phyloP scores from a whole-genome alignment of 257 asterid species.

The Primulina eburnea region DNA sequence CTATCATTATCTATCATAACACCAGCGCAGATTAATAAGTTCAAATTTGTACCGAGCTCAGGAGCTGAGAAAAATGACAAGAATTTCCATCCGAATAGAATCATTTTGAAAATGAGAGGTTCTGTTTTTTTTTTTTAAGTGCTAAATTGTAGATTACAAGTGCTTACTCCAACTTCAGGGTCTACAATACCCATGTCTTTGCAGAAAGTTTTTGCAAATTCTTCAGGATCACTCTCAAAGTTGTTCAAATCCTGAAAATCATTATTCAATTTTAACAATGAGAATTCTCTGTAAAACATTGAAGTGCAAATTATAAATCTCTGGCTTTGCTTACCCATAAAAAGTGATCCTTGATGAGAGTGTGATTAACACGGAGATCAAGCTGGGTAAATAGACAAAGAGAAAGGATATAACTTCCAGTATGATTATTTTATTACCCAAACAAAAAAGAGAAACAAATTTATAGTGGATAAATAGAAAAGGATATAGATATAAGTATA shows the following conservation, averaged over 20 bases:
- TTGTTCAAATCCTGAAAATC: constrained; percentile 88
- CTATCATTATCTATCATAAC: neutral
- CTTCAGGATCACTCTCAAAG: constrained; percentile 98
- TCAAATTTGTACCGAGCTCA: neutral
- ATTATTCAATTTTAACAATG: constrained; percentile 9
- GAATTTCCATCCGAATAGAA: neutral
- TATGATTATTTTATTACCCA: constrained; percentile 8
- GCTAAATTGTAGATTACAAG: constrained; percentile 7
- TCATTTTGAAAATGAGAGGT: neutral
- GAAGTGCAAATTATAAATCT: constrained; percentile 19
- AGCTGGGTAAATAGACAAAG: constrained; percentile 50
- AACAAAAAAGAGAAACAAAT: constrained; percentile 8
- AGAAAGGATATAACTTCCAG: neutral
- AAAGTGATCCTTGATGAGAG: constrained; percentile 86
- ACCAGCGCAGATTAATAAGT: neutral
- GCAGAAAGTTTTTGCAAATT: constrained; percentile 86
- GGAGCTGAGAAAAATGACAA: neutral
- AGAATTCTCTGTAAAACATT: neutral
- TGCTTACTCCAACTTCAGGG: constrained; percentile 96
- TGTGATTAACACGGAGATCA: constrained; percentile 89
- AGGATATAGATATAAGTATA: neutral
- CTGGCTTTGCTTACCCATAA: constrained; percentile 65
- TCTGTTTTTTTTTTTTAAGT: too few species aligned
- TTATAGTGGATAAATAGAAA: neutral
- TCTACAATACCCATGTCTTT: constrained; percentile 91